A percentile compares a stretch with the other conserved stretches of the same genome.
Evolutionary conservation across 345 rosid species (phyloP).

Genomic region (Microcos paniculata): DNA sequence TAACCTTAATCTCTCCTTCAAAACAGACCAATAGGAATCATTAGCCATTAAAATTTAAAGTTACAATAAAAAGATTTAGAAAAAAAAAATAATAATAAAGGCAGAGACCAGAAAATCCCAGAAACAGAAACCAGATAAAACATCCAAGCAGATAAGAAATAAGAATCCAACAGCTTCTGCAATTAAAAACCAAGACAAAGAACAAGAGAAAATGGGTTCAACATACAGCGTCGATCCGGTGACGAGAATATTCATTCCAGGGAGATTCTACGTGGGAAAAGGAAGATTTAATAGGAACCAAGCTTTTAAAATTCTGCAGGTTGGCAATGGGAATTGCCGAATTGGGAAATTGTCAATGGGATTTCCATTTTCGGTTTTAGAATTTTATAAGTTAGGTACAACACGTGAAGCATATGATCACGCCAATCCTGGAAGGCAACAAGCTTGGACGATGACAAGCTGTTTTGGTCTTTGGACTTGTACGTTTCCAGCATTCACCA

Average conservation of each 20-base stretch:
- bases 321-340: background rate
- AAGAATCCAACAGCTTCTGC: background rate
- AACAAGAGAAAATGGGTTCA: background rate
- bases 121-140: background rate
- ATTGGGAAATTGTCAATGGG: background rate
- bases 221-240: background rate
- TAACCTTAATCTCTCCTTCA: too few relatives aligned
- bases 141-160: background rate
- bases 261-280: background rate
- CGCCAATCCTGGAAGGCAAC: background rate
- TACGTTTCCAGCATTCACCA: background rate
- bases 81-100: too few relatives aligned
- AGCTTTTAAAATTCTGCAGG: background rate
- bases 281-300: background rate
- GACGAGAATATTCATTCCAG: constrained; percentile 8
- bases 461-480: background rate
- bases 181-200: background rate
- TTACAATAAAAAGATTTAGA: background rate
- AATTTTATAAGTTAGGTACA: background rate
- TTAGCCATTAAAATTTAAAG: background rate
- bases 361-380: background rate
- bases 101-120: too few relatives aligned
- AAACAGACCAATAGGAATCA: background rate
- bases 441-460: background rate
- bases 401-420: background rate